These are phyloP conservation scores for Metschnikowia bowlesiae DNA, from an alignment of 805 yeast genomes.

Conservation along the genomic window DNA sequence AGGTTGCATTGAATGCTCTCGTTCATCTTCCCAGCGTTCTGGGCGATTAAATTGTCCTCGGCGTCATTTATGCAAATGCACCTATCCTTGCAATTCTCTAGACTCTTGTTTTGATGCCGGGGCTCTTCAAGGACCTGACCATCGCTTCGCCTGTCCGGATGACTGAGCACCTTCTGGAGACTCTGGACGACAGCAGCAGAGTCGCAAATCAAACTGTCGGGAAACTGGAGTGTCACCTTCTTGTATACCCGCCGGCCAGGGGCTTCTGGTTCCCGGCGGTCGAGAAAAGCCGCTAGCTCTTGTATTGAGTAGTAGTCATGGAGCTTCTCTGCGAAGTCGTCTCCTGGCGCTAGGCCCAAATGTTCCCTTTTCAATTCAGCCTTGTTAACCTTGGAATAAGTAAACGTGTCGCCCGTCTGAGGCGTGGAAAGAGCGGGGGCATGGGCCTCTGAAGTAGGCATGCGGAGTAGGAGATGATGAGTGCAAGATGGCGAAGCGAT, in stretches of 20 bases:
- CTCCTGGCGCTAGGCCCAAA: constrained; percentile 24
- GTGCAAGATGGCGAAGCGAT: not conserved
- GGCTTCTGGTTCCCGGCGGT: constrained; percentile 19
- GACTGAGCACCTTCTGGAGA: constrained; percentile 38
- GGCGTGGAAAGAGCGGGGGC: constrained; percentile 76
- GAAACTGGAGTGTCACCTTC: constrained; percentile 81
- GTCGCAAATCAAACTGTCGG: constrained; percentile 75
- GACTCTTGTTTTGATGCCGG: too few species aligned
- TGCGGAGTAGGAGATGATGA: not conserved
- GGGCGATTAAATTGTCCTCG: too few species aligned
- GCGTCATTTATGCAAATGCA: not conserved
- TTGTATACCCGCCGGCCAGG: constrained; percentile 26
- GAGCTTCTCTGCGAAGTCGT: constrained; percentile 32
- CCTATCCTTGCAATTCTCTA: not conserved
- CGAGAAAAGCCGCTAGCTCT: constrained; percentile 40
- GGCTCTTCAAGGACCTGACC: not conserved
- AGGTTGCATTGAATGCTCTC: too few species aligned
- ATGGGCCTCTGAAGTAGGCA: constrained; percentile 14
- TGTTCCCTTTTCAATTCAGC: constrained; percentile 21
- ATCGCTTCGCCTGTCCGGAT: not conserved
- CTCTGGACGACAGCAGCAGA: constrained; percentile 64
- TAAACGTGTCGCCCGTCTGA: constrained; percentile 58
- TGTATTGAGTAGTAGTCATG: constrained; percentile 53
- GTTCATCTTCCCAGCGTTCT: too few species aligned
- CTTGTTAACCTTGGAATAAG: constrained; percentile 41